Evolutionary conservation across 2,329 filamentous ascomycete genomes (phyloP).

Genomic region (Periconia digitata): DNA sequence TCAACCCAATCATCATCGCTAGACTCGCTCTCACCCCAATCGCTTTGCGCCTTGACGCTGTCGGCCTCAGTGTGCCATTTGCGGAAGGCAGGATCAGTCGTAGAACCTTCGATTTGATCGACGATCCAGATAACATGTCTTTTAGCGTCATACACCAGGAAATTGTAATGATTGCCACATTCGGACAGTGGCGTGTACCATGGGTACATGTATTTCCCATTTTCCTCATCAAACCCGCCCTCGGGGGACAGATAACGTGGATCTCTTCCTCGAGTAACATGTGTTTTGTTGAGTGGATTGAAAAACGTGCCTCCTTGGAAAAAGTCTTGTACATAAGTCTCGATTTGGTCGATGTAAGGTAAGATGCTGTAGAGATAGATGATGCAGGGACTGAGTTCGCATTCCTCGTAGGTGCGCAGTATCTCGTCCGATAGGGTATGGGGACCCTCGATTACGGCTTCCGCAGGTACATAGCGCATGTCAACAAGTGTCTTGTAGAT

Average conservation of each 20-base stretch:
- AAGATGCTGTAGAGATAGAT: constrained; percentile 8
- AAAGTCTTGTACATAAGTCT: constrained; percentile 10
- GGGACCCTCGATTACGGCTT: constrained; percentile 8
- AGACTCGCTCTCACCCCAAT: background rate
- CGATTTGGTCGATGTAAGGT: constrained; percentile 10
- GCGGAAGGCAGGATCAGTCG: background rate
- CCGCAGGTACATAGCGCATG: constrained; percentile 12
- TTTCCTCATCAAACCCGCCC: constrained; percentile 10
- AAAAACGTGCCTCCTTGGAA: constrained; percentile 17
- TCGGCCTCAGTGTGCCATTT: constrained; percentile 1
- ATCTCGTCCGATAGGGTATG: constrained; percentile 1
- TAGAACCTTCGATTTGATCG: constrained; percentile 1
- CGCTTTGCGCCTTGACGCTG: background rate
- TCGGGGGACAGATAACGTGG: constrained; percentile 9
- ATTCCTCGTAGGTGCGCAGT: background rate
- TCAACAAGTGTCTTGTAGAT: constrained; percentile 13
- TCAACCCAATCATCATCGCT: background rate
- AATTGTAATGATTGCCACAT: constrained; percentile 24
- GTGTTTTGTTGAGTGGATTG: constrained; percentile 16
- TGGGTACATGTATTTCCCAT: constrained; percentile 27
- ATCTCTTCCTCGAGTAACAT: constrained; percentile 15
- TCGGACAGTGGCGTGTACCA: constrained; percentile 32
- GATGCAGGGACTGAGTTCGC: constrained; percentile 1
- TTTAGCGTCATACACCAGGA: constrained; percentile 30
- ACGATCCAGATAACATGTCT: constrained; percentile 21